Base-by-base conservation (phyloP, 2,329 filamentous ascomycete species). In the Fusarium bulbicola region DNA sequence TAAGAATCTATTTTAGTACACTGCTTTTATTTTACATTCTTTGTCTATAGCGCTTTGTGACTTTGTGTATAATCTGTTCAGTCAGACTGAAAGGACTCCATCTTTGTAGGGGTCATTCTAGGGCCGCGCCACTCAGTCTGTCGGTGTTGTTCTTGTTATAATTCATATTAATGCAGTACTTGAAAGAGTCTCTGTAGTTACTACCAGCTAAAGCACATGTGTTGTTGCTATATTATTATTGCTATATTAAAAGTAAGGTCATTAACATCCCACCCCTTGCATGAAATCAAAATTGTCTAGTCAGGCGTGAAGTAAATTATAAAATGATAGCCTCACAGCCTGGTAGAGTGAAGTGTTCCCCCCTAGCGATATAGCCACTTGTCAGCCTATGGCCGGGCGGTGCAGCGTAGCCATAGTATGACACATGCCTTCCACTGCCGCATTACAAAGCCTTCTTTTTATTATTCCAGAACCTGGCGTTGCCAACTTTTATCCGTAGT, bases 211-310 rank as follows among this genome's bases (percentile, higher is more conserved):
- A 18, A 45, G 13, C 5, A 12, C 6, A 0, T 15, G 5, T 18
- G 40, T 6, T 20, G 9, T 47, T 26, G 7, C 45, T 21, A 21
- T 15, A 4, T 13, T 11, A 9, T 7, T 14, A 7, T 47, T 28
- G 4, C 45, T 16, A 16, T 13, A 0, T 10, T 3, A 16, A 8
- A n/a, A 18, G 34, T 8, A 36, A 16, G 5, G 16, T 15, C 3
- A n/a, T 32, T 6, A 11, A 15, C 7, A n/a, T 16, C 12, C 14
- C 14, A 47, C 6, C 7, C 2, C 10, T 7, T 11, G 9, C 1
- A 30, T 49, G 2, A 30, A n/a, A 32, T 0, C 1, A 8, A 3
- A n/a, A 7, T 3, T 32, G 3, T 2, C 15, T n/a, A 32, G 4
- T n/a, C 7, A 32, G 46, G 15, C 6, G 4, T 50, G 4, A 34